Conservation (phyloP, 371 early-diverging fungal genomes). For the Actinomortierella ambigua region DNA sequence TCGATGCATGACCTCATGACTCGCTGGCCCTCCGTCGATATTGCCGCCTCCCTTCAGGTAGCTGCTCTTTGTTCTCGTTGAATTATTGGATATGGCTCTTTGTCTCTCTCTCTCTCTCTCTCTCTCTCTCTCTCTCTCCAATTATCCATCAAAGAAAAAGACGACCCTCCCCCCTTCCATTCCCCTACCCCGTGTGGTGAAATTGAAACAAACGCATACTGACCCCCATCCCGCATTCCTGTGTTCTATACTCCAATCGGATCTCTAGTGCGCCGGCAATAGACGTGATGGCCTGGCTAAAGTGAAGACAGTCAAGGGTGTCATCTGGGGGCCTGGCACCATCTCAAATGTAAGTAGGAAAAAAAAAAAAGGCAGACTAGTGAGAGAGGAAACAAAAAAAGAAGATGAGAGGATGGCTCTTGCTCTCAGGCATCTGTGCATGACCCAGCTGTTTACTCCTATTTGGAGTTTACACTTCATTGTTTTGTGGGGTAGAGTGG, state of each 20-base stretch:
- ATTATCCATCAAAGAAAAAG: neutral
- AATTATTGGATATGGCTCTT: neutral
- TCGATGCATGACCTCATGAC: conserved; percentile 37
- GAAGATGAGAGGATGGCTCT: too few relatives aligned
- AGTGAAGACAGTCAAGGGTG: conserved; percentile 78
- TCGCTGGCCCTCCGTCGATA: conserved; percentile 33
- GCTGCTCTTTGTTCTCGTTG: neutral
- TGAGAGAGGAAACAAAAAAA: too few relatives aligned
- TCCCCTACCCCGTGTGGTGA: neutral
- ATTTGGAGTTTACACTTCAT: too few relatives aligned
- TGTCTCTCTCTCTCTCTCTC: too few relatives aligned
- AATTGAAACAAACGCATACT: too few relatives aligned
- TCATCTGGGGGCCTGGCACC: conserved; percentile 83
- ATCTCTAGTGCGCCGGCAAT: conserved; percentile 76
- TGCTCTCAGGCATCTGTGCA: too few relatives aligned
- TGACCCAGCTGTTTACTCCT: too few relatives aligned
- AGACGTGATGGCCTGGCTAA: conserved; percentile 82
- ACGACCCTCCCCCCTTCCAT: neutral
- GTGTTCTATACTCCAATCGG: neutral
- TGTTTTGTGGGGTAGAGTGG: too few relatives aligned
- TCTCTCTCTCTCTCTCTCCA: neutral
- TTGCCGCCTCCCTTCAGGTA: conserved; percentile 39
- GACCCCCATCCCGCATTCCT: too few relatives aligned
- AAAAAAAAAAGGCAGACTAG: too few relatives aligned
- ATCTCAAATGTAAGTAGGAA: conserved; percentile 59